phyloP scores from a whole-genome alignment of 2,329 filamentous ascomycete species.

The Sclerotinia glacialis region DNA sequence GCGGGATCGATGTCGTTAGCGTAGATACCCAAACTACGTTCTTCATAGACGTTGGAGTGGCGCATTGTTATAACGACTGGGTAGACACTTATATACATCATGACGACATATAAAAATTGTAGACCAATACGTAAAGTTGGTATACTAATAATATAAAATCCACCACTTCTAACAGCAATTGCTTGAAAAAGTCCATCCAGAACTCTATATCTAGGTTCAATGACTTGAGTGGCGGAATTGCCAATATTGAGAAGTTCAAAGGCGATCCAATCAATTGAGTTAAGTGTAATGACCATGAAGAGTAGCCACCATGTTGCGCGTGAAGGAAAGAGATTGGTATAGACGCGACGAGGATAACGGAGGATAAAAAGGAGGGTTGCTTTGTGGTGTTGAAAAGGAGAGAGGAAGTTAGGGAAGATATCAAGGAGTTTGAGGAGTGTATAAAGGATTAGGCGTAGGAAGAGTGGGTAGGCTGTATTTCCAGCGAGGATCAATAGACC shows the following conservation, averaged over 20 bases:
- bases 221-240: constrained; percentile 52
- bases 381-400: constrained; percentile 41
- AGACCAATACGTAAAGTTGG: constrained; percentile 8
- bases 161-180: constrained; percentile 61
- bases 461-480: constrained; percentile 51
- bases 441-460: constrained; percentile 61
- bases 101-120: constrained; percentile 55
- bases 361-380: constrained; percentile 54
- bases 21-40: constrained; percentile 62
- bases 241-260: constrained; percentile 66
- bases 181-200: constrained; percentile 66
- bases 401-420: constrained; percentile 41
- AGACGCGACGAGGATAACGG: constrained; percentile 56
- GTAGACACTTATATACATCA: constrained; percentile 66
- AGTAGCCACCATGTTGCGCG: constrained; percentile 65
- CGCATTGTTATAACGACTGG: constrained; percentile 63
- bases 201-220: constrained; percentile 53
- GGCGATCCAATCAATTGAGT: constrained; percentile 61
- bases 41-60: constrained; percentile 70
- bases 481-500: constrained; percentile 60
- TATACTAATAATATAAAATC: constrained; percentile 49
- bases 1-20: constrained; percentile 25
- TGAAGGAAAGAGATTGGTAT: constrained; percentile 62
- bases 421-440: constrained; percentile 45
- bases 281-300: constrained; percentile 58